Evolutionary conservation across 805 yeast species (phyloP), one percentile per base, ranked within the genome.

Genomic region (Sungouiozyma ichnusensis): DNA sequence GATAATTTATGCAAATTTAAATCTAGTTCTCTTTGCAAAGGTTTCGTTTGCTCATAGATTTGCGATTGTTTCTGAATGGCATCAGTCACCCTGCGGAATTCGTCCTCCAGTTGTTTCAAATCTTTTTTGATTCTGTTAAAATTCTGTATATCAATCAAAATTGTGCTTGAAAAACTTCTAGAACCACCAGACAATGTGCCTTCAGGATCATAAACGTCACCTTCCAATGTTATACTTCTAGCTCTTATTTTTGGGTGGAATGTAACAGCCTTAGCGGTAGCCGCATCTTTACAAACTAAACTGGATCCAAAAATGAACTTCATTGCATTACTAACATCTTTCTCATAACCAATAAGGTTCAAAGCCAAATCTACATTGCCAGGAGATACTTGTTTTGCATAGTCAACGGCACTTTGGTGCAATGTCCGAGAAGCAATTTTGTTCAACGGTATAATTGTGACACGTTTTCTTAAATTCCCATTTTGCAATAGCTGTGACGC

Each of bases 131-230:
- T 53, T 14, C 54, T 59, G 52, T 83, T 82, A 50, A 72, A 80
- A 44, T 74, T 74, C 53, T 81, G 90, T 58, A 87, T 75, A 36
- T 74, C 76, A 9, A 76, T 58, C 43, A 88, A 67, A 2, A 82
- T 60, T 0, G 86, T 73, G 1, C 76, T 70, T 14, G 74, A 65
- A 38, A 68, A 67, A 48, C 71, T 77, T 50, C 90, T 72, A 16
- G 94, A 79, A n/a, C 97, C 97, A 38, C 99, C 99, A 1, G 96
- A 84, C 20, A 92, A 67, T 6, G 95, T 85, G 14, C 99, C 99
- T 50, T 82, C 86, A 0, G 98, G 98, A 57, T 92, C 98, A 63
- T 88, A 92, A 9, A 81, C 74, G 60, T 92, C 98, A 40, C 98
- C 99, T 41, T 87, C 88, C 29, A 84, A 60, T 0, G 99, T 92